A percentile compares a stretch with the other conserved stretches of the same genome.
Evolutionary conservation across 2,329 filamentous ascomycete species (phyloP).

Genomic region (Lachnum nothofagi): DNA sequence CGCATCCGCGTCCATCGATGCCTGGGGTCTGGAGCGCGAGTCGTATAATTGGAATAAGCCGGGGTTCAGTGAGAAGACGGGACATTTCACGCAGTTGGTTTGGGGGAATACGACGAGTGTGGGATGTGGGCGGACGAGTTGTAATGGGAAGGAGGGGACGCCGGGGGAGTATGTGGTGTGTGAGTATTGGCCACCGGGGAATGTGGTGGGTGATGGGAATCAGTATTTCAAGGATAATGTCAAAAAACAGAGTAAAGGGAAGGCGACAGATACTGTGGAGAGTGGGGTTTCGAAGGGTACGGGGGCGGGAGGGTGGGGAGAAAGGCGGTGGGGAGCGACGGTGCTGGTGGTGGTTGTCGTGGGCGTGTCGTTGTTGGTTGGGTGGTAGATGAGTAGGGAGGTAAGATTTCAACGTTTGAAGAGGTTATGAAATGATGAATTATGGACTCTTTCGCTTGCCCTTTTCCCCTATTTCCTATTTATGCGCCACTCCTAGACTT

Average conservation of each 20-base stretch:
- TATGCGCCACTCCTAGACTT: too few species aligned
- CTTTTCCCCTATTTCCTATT: too few species aligned
- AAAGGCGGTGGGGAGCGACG: conserved; percentile 1
- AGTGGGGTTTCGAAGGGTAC: conserved; percentile 14
- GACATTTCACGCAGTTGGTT: conserved; percentile 69
- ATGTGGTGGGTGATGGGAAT: conserved; percentile 50
- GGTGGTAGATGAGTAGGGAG: background rate
- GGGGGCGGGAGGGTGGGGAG: conserved; percentile 1
- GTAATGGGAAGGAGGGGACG: conserved; percentile 37
- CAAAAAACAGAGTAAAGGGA: conserved; percentile 18
- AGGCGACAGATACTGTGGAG: conserved; percentile 25
- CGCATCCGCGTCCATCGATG: conserved; percentile 53
- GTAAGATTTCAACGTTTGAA: background rate
- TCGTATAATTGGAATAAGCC: conserved; percentile 55
- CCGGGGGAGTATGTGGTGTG: conserved; percentile 63
- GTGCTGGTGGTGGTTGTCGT: conserved; percentile 4
- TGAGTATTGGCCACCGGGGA: conserved; percentile 65
- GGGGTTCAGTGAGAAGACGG: conserved; percentile 55
- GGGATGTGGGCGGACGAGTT: conserved; percentile 47
- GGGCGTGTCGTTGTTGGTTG: background rate
- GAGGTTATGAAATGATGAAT: background rate
- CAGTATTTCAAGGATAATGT: conserved; percentile 40
- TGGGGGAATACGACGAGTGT: conserved; percentile 60
- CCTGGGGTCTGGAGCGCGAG: conserved; percentile 59
- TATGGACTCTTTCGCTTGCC: too few species aligned